Evolutionary conservation across 371 early-diverging fungal genomes (phyloP), one percentile per base, ranked within the genome.

Genomic region (Chytridium lagenaria): DNA sequence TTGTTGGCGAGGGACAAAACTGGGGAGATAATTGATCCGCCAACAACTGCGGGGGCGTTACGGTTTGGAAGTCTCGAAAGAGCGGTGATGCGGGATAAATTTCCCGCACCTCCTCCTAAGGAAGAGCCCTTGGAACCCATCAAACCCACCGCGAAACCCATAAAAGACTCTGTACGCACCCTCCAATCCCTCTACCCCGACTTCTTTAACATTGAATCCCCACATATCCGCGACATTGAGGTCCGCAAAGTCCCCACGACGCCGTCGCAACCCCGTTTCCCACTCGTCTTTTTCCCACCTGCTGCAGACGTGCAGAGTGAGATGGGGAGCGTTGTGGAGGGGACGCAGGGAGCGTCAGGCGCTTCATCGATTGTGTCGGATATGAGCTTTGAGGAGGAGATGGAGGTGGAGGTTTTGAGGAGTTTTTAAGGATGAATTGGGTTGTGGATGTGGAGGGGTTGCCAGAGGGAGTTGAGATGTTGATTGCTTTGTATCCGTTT

Each of bases 321-420:
- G 70, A 73, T 74, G 44, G 80, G 80, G 26, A 77, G 76, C 34
- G 80, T 80, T 2, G 78, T 80, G 10, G 80, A 71, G 30, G 70
- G 57, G 26, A 30, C 22, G 57, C 10, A 10, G 26, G 10, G 22
- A 30, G 10, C 57, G 57, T 55, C 57, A 23, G 57, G 7, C 7
- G 22, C 57, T 19, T 55, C 57, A 7, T 26, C 57, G 57, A 5
- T 30, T 10, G 5, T 55, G 5, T 44, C 44, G 19, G 44, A 44
- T 7, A 44, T 44, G 44, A 44, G 44, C 44, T 19, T 44, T 44
- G 44, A 44, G 7, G 19, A 44, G 44, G 44, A 44, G 44, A 44
- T 44, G 44, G 44, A 44, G 44, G 12, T 7, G 44, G 44, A 44
- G 19, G 26, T 55, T 55, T 10, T 15, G 23, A 30, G 30, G 7